Percentiles rank a stretch among this genome's conserved stretches.
Evolutionary conservation across 176 grass and related monocot species (phyloP).

Genomic region (Neostapfia colusana): DNA sequence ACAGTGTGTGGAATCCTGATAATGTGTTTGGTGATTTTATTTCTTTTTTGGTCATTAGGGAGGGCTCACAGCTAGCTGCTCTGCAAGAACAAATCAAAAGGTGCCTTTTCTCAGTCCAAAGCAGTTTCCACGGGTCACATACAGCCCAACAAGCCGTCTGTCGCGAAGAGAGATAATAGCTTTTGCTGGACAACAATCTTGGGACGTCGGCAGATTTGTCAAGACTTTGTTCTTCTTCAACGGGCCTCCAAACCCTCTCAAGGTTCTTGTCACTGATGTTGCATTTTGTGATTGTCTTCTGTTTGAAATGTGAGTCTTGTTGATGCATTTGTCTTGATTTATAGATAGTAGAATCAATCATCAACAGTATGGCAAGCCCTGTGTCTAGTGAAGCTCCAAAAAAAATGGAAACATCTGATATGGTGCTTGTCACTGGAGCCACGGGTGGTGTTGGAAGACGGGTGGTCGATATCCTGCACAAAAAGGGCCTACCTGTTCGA

Average conservation of each 20-base stretch:
- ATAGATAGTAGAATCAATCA: conserved; percentile 79
- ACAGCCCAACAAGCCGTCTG: conserved; percentile 44
- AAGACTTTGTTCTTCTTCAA: conserved; percentile 93
- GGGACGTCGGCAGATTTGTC: conserved; percentile 89
- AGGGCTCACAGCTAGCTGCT: conserved; percentile 44
- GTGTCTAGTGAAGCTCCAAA: conserved; percentile 44
- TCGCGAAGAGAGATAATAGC: conserved; percentile 53
- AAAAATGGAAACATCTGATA: conserved; percentile 64
- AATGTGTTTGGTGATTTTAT: background rate
- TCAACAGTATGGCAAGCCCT: conserved; percentile 63
- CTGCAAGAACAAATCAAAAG: conserved; percentile 38
- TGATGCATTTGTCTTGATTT: background rate
- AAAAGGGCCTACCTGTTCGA: conserved; percentile 74
- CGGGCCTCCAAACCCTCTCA: conserved; percentile 85
- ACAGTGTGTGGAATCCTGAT: background rate
- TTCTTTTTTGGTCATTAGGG: conserved; percentile 44
- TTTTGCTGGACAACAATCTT: conserved; percentile 59
- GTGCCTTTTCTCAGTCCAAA: conserved; percentile 43
- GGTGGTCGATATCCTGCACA: conserved; percentile 67
- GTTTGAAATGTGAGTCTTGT: background rate
- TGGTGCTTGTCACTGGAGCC: conserved; percentile 77
- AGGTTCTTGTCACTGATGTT: conserved; percentile 44
- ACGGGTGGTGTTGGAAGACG: conserved; percentile 86
- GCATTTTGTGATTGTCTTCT: background rate
- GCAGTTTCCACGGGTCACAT: conserved; percentile 33